Base-by-base conservation (phyloP, 108 stramenopile genomes). In the Skeletonema grethae region DNA sequence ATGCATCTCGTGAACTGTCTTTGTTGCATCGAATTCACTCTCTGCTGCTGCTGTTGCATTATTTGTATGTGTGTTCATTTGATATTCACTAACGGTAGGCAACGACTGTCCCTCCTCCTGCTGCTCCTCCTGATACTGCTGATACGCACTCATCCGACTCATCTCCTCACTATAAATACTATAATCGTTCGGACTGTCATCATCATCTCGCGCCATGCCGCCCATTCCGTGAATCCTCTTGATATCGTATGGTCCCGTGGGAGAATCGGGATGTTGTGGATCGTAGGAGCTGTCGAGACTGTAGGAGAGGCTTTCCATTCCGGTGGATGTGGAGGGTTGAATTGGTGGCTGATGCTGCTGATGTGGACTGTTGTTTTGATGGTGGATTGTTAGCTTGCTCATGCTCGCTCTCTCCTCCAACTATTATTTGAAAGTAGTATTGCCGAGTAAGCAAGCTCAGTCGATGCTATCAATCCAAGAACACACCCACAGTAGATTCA, bases 1-100 rank as follows among this genome's bases (percentile, higher is more conserved):
- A 70, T 90, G 87, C 88, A 90, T 90, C 41, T 89, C 82, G 57
- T 90, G 90, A 7, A 94, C 85, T 25, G 70, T 86, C 9, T 73
- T 74, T 0, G 92, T 89, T 32, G 91, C 91, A 80, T 92, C 90
- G 2, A 32, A 28, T 28, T 28, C 57, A n/a, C 2, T 13, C 3
- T 13, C 41, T 28, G 25, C 1, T 28, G 25, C n/a, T 28, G 25
- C 25, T 0, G 25, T 28, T 28, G 25, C 25, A 28, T 28, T 28
- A 15, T 15, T n/a, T 43, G 41, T 1, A 43, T 13, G 1, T 0
- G 13, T 43, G 7, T 36, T 36, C 36, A 36, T 36, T 36, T 36
- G 36, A 36, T 36, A 36, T 43, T 43, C 41, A 43, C 3, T 58
- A 2, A 32, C 30, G n/a, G 57, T 58, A 12, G 57, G 57, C 57